A percentile compares a stretch with the other conserved stretches of the same genome.
Conservation (phyloP, 768 basidiomycete genomes). For the Russula ochroleuca region DNA sequence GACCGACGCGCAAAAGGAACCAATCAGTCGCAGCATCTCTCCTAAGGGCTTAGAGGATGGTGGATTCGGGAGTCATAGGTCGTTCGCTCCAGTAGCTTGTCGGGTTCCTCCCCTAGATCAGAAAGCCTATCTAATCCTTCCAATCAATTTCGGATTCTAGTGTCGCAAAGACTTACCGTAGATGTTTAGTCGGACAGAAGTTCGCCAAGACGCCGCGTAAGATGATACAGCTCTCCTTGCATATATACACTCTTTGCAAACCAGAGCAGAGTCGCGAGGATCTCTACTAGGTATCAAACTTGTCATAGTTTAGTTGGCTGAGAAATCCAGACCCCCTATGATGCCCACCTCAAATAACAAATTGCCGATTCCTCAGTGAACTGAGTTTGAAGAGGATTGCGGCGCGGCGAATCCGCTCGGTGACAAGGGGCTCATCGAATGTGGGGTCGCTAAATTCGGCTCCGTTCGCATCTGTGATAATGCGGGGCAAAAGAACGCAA, state of each 20-base stretch:
- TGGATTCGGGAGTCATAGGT: too few relatives aligned
- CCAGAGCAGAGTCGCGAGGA: constrained; percentile 56
- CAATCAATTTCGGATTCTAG: neutral
- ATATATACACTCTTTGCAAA: constrained; percentile 52
- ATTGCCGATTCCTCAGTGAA: too few relatives aligned
- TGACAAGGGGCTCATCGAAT: constrained; percentile 48
- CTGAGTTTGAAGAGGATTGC: constrained; percentile 43
- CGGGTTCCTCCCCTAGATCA: constrained; percentile 54
- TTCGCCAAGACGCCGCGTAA: constrained; percentile 16
- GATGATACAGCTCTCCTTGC: constrained; percentile 56
- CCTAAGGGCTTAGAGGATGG: too few relatives aligned
- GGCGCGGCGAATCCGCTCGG: constrained; percentile 62
- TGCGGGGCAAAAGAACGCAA: constrained; percentile 36
- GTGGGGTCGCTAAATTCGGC: constrained; percentile 40
- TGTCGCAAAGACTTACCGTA: constrained; percentile 6
- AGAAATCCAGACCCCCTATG: too few relatives aligned
- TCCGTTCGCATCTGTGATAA: constrained; percentile 30
- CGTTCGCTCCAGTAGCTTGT: too few relatives aligned
- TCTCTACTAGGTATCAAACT: constrained; percentile 57
- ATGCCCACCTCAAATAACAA: too few relatives aligned
- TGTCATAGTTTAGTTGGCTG: constrained; percentile 29
- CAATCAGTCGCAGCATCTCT: constrained; percentile 46
- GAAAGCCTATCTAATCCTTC: constrained; percentile 46
- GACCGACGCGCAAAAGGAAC: constrained; percentile 42
- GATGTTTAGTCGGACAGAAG: constrained; percentile 10